phyloP scores from a whole-genome alignment of 306 rosid genomes.

The Rubus parviflorus region DNA sequence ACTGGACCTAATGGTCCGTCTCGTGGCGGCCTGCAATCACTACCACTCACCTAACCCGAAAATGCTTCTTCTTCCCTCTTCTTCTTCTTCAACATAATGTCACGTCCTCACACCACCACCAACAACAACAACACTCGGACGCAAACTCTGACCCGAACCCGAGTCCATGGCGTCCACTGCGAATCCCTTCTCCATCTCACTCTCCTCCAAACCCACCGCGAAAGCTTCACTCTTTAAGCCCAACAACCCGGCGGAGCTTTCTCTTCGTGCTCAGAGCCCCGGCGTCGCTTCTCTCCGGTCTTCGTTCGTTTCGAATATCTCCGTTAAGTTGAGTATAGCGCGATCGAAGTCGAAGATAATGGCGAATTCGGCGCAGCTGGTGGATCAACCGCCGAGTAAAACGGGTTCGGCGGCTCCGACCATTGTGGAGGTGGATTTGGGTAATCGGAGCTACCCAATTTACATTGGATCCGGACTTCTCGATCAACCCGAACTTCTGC shows the following conservation, averaged over 20 bases:
- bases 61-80: conserved; percentile 5
- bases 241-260: conserved; percentile 21
- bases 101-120: conserved; percentile 34
- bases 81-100: conserved; percentile 2
- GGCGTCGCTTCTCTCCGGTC: conserved; percentile 32
- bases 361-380: conserved; percentile 58
- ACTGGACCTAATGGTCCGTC: conserved; percentile 19
- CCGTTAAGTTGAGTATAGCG: conserved; percentile 20
- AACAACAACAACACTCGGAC: neutral
- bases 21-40: neutral
- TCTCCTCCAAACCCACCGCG: conserved; percentile 38
- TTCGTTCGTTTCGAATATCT: conserved; percentile 14
- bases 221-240: conserved; percentile 27
- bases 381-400: conserved; percentile 55
- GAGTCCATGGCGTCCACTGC: conserved; percentile 55
- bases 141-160: neutral
- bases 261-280: conserved; percentile 33
- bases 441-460: conserved; percentile 90
- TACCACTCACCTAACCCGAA: conserved; percentile 20
- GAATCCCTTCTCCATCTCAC: conserved; percentile 39
- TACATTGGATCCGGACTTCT: conserved; percentile 87
- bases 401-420: conserved; percentile 36
- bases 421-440: conserved; percentile 78
- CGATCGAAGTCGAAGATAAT: conserved; percentile 38
- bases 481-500: conserved; percentile 65